These are phyloP conservation scores for Podaxis sp. DNA, from an alignment of 768 basidiomycete species.

Conservation along the genomic window DNA sequence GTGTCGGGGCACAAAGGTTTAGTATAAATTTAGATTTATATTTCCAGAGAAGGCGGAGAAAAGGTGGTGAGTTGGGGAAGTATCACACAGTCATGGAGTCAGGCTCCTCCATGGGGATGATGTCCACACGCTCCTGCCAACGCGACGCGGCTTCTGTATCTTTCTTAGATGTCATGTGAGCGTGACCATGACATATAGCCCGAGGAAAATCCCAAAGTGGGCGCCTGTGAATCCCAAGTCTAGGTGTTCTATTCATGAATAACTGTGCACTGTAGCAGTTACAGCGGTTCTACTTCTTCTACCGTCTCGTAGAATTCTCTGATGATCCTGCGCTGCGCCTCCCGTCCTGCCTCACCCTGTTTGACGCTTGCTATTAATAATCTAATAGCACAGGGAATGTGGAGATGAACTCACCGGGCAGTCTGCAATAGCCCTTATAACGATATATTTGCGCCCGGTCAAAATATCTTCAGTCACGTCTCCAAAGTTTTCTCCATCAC, in stretches of 20 bases:
- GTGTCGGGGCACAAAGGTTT: neutral
- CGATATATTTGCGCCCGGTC: slow-evolving; percentile 75
- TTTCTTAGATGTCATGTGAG: neutral
- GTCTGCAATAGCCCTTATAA: slow-evolving; percentile 67
- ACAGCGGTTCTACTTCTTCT: slow-evolving; percentile 61
- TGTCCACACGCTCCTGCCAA: neutral
- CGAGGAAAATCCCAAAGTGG: neutral
- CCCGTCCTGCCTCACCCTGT: slow-evolving; percentile 55
- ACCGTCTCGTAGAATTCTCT: slow-evolving; percentile 85
- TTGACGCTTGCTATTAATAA: neutral
- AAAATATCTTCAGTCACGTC: slow-evolving; percentile 67
- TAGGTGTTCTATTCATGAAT: no score
- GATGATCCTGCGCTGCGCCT: slow-evolving; percentile 77
- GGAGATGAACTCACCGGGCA: slow-evolving; percentile 36
- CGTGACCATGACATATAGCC: neutral
- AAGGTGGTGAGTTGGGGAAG: neutral
- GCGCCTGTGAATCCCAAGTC: no score
- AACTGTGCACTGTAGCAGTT: slow-evolving; percentile 8
- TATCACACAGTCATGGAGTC: neutral
- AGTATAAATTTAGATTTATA: neutral
- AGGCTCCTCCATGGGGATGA: slow-evolving; percentile 3
- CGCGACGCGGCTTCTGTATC: neutral
- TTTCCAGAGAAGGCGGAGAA: slow-evolving; percentile 1
- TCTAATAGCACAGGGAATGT: neutral
- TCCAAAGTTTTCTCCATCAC: slow-evolving; percentile 39